Percentiles rank a stretch among this genome's conserved stretches.
Conservation (phyloP, 2,329 filamentous ascomycete species). For the Trichoderma sp. region DNA sequence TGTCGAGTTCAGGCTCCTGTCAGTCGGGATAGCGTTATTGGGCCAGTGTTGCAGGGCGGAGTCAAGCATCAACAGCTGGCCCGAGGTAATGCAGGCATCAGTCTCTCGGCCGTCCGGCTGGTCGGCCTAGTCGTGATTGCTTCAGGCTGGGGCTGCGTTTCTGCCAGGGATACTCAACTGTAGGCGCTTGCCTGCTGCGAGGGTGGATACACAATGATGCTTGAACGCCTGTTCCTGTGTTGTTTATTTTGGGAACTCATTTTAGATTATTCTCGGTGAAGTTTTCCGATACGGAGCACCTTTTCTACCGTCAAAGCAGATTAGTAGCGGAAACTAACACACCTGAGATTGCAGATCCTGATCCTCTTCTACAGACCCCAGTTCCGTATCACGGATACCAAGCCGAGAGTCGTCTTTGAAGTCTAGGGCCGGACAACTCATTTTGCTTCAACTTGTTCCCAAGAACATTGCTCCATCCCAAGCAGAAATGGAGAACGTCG, state of each 20-base stretch:
- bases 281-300: not conserved
- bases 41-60: not conserved
- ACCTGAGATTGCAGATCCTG: not conserved
- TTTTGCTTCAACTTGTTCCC: not conserved
- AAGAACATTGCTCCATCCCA: not conserved
- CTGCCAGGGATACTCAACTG: not conserved
- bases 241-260: not conserved
- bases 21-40: not conserved
- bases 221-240: not conserved
- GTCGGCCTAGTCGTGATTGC: not conserved
- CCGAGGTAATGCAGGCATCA: not conserved
- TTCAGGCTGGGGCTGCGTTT: not conserved
- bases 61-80: not conserved
- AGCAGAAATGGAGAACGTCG: not conserved
- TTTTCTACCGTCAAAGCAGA: not conserved
- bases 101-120: not conserved
- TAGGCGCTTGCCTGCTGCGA: not conserved
- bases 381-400: not conserved
- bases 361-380: not conserved
- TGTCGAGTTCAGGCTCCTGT: not conserved
- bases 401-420: not conserved
- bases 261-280: not conserved
- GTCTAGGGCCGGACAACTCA: not conserved
- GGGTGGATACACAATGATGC: not conserved
- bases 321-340: not conserved